Base-by-base conservation (phyloP, 1,284 basidiomycete species). In the Ustilago shanxiensis region DNA sequence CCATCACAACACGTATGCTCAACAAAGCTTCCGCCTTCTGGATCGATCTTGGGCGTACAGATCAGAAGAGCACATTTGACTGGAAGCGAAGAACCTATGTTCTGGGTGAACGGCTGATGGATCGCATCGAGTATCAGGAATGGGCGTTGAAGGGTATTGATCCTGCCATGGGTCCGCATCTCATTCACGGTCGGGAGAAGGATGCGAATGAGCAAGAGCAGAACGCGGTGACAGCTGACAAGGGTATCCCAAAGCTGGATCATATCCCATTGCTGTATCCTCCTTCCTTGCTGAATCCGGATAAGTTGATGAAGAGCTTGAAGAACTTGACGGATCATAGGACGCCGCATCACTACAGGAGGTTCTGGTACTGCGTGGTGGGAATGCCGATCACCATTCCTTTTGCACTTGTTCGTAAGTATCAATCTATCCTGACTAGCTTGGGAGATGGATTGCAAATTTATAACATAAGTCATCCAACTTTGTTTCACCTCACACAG, bases 101-200 rank as follows among this genome's bases (percentile, higher is more conserved):
- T 16, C 14, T 66, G 1, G 84, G 84, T n/a, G 84, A 86, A 63
- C 66, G 69, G 5, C 51, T 86, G 51, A 86, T 86, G 84, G 84
- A 86, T 59, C 68, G 76, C 2, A 83, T 86, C 66, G 81, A 81
- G 47, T 85, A 85, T 41, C 79, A 85, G 52, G 84, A 86, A 49
- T 86, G 84, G 84, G 83, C 81, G 16, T 67, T 86, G 29, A 86
- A 86, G 58, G 81, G 77, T 4, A 81, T 86, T 24, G 83, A 83
- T 60, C 81, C 77, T 8, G 73, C 76, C 2, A 53, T 82, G 51
- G 81, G 79, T 1, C 83, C 82, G 6, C 66, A 61, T 26, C 56
- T 81, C 20, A 66, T 69, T 16, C 16, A 41, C 13, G 28, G 59
- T 5, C 29, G 61, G 31, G 37, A 39, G 2, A 62, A 66, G 51